Evolutionary conservation across 1,284 basidiomycete genomes (phyloP), one percentile per base, ranked within the genome.

Genomic region (Moesziomyces globuligerus): DNA sequence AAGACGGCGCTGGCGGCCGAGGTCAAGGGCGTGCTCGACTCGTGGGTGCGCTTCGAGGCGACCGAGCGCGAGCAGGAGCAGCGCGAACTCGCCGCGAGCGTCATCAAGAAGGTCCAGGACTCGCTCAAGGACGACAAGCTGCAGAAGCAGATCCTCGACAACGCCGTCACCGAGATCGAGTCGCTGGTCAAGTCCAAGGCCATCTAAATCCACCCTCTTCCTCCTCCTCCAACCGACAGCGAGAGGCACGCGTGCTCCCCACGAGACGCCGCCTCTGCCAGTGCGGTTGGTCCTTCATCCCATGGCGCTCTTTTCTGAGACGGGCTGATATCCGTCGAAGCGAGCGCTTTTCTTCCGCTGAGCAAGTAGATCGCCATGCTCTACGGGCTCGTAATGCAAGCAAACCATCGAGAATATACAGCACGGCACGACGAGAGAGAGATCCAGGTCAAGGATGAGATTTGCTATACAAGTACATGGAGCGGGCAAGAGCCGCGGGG

Each of bases 21-120:
- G 86, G 87, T 97, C 83, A 98, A 98, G 87, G 78, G 89, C 36
- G 94, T 98, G 36, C 89, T 98, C 61, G 96, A 98, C 87, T 92
- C 91, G 83, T 98, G 95, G 94, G 94, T 95, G 64, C 91, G 95
- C 82, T 94, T 89, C 85, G 95, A 98, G 87, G 94, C 96, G 83
- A 92, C 94, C 84, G 87, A 90, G 83, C 93, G 96, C 86, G 94
- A 98, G 87, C 90, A 88, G 80, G 93, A 98, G 86, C 96, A 98
- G 88, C 87, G 88, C 32, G 90, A 92, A 53, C 89, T 98, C 52
- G 90, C 93, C 71, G 90, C 91, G 87, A 85, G 87, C 56, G 90
- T 98, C 81, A 91, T 95, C 77, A 88, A 88, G 74, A 93, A 91
- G 83, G 93, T 98, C 51, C 86, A 92, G 76, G 88, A 90, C 80